phyloP scores from a whole-genome alignment of 2,329 filamentous ascomycete species.

The Hypocrella siamensis region DNA sequence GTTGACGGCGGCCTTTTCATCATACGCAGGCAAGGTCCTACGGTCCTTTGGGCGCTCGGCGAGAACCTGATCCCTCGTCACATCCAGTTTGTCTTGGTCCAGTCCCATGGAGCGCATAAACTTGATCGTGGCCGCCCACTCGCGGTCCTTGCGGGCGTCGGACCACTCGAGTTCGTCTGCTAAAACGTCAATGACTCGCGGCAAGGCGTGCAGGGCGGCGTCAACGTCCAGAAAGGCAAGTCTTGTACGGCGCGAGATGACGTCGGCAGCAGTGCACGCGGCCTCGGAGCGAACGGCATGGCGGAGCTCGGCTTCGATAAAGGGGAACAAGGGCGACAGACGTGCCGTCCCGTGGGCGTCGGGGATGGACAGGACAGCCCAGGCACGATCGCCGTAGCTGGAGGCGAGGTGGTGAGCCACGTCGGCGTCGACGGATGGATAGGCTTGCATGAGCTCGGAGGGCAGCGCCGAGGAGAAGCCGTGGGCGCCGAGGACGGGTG shows the following conservation, averaged over 20 bases:
- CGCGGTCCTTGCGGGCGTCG: constrained; percentile 35
- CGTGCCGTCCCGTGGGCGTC: constrained; percentile 29
- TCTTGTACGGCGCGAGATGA: constrained; percentile 54
- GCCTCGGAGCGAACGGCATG: constrained; percentile 60
- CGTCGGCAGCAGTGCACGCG: constrained; percentile 55
- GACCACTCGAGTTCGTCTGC: constrained; percentile 52
- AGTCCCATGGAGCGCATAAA: constrained; percentile 32
- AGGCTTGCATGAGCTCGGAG: constrained; percentile 20
- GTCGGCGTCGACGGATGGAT: constrained; percentile 17
- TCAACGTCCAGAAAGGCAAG: constrained; percentile 64
- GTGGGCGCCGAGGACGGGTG: constrained; percentile 62
- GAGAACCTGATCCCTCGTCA: constrained; percentile 9
- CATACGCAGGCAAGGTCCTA: not conserved
- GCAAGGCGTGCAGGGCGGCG: constrained; percentile 52
- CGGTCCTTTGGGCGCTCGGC: constrained; percentile 1
- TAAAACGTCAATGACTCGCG: constrained; percentile 58
- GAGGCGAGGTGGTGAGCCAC: constrained; percentile 25
- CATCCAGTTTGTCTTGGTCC: constrained; percentile 9
- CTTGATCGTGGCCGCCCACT: constrained; percentile 35
- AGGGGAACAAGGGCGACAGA: constrained; percentile 51
- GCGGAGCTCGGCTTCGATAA: constrained; percentile 57
- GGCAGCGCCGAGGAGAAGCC: constrained; percentile 34
- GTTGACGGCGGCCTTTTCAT: not conserved
- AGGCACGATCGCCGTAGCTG: constrained; percentile 42
- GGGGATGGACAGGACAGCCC: constrained; percentile 44